Base-by-base conservation (phyloP, 345 rosid genomes). In the Hirschfeldia incana region DNA sequence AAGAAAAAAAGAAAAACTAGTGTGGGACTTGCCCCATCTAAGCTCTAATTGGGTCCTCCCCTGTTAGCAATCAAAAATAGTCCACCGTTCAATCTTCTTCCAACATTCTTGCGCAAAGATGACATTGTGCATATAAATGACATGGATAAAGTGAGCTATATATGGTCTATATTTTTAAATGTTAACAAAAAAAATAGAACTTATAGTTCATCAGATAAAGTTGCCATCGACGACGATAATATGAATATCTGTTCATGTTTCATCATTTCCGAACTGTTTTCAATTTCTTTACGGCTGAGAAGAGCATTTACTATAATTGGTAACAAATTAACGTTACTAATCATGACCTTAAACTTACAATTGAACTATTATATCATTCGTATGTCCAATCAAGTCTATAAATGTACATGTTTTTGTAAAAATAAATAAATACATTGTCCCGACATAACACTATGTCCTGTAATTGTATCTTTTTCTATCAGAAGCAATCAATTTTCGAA, bases 381-480 rank as follows among this genome's bases (percentile, higher is more conserved):
- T n/a, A 51, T 51, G 58, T 15, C 58, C 26, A 51, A 51, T 51
- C 58, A 51, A 51, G 26, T 51, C 58, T 51, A 51, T 51, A 51
- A 51, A 51, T 15, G 17, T 15, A 66, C 11, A 78, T 73, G 69
- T 16, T 46, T 44, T 59, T 72, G 32, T 28, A 29, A 67, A 16
- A 29, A 3, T 51, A 28, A 17, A 5, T 13, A 30, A 12, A 72
- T 34, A 27, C 62, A 71, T 66, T 44, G 64, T 33, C 74, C 63
- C 74, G 69, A 79, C 82, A 79, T 15, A 73, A n/a, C 78, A 79
- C 16, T 6, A 73, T 79, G 64, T 16, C 69, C 63, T 73, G 78
- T 65, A 71, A 29, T 65, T 67, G 77, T 73, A 77, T 59, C 60
- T 30, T 53, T 51, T 51, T 53, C 10, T 57, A 53, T 70, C 16